These are phyloP conservation scores for Candida lessepsii DNA, from an alignment of 805 yeast species.

Conservation along the genomic window DNA sequence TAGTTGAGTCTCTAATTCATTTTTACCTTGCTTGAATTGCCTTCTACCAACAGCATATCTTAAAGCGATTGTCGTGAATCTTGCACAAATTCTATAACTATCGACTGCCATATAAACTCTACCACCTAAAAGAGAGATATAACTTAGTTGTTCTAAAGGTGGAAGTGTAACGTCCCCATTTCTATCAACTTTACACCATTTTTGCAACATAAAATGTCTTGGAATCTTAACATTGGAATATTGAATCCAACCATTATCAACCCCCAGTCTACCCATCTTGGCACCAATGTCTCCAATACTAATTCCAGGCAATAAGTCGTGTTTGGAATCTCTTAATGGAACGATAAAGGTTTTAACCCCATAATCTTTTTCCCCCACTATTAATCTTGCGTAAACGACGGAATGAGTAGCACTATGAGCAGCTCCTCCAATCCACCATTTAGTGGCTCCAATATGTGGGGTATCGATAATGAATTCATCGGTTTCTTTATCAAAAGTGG, in stretches of 20 bases:
- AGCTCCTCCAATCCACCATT: constrained; percentile 99
- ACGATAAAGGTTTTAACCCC: constrained; percentile 93
- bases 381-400: constrained; percentile 79
- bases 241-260: constrained; percentile 97
- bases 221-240: constrained; percentile 83
- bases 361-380: constrained; percentile 79
- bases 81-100: constrained; percentile 75
- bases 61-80: constrained; percentile 79
- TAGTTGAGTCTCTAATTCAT: constrained; percentile 62
- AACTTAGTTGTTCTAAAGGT: constrained; percentile 84
- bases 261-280: constrained; percentile 95
- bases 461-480: constrained; percentile 78
- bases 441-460: constrained; percentile 89
- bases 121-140: constrained; percentile 84
- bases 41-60: constrained; percentile 89
- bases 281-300: constrained; percentile 89
- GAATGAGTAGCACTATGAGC: constrained; percentile 92
- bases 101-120: constrained; percentile 89
- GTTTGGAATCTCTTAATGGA: constrained; percentile 76
- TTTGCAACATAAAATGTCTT: constrained; percentile 75
- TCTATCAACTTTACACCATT: constrained; percentile 67
- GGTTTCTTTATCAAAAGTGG: constrained; percentile 63
- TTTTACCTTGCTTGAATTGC: constrained; percentile 59
- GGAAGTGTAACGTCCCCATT: constrained; percentile 74
- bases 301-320: constrained; percentile 75